Conservation (phyloP, 1,284 basidiomycete species). For the Papiliotrema fonsecae region DNA sequence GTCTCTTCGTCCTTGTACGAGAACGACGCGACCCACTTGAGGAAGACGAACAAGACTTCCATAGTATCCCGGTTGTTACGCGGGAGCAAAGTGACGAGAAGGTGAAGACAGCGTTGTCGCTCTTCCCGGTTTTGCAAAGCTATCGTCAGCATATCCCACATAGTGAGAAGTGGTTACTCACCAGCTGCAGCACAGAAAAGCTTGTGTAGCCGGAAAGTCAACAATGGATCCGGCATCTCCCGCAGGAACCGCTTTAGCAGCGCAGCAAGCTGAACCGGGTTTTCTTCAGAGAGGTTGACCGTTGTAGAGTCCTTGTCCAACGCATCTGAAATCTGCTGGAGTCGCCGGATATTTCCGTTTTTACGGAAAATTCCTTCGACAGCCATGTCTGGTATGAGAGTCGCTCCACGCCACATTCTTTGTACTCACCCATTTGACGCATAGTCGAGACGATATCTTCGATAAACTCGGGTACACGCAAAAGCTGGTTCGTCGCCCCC, state of each 20-base stretch:
- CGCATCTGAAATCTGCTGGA: slow-evolving; percentile 84
- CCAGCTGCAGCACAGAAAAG: slow-evolving; percentile 83
- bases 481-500: slow-evolving; percentile 75
- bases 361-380: slow-evolving; percentile 98
- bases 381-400: slow-evolving; percentile 72
- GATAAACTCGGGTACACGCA: slow-evolving; percentile 93
- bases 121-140: slow-evolving; percentile 72
- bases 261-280: slow-evolving; percentile 94
- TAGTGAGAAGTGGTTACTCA: slow-evolving; percentile 49
- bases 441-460: slow-evolving; percentile 97
- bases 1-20: slow-evolving; percentile 98
- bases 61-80: slow-evolving; percentile 93
- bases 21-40: slow-evolving; percentile 99
- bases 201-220: slow-evolving; percentile 90
- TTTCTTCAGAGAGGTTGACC: slow-evolving; percentile 89
- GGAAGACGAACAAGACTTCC: slow-evolving; percentile 96
- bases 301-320: slow-evolving; percentile 87
- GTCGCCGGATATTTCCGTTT: slow-evolving; percentile 92
- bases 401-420: neutral
- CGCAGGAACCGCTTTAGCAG: slow-evolving; percentile 95
- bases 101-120: slow-evolving; percentile 76
- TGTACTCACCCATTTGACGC: slow-evolving; percentile 89
- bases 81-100: slow-evolving; percentile 81
- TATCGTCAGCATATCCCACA: slow-evolving; percentile 36
- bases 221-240: slow-evolving; percentile 90